phyloP scores from a whole-genome alignment of 1,284 basidiomycete genomes.

The Papiliotrema terrestris region DNA sequence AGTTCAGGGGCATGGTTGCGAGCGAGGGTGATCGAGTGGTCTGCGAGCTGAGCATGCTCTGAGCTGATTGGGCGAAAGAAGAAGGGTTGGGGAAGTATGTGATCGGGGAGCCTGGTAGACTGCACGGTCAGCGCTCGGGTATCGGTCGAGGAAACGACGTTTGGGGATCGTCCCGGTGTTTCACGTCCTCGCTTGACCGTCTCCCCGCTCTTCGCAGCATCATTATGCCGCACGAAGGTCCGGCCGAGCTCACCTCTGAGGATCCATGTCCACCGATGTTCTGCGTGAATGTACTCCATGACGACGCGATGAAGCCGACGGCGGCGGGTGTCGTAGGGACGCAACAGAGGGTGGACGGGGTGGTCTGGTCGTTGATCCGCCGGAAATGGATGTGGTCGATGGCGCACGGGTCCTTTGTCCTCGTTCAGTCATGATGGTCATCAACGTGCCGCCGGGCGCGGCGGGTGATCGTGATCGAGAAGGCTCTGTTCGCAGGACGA shows the following conservation, averaged over 20 bases:
- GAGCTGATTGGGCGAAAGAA: conserved; percentile 27
- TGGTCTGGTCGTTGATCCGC: neutral
- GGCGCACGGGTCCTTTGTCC: conserved; percentile 2
- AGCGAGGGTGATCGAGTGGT: conserved; percentile 4
- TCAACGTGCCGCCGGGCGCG: neutral
- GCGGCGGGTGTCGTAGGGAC: neutral
- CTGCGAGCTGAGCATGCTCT: conserved; percentile 7
- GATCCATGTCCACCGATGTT: conserved; percentile 10
- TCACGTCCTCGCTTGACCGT: too few species aligned
- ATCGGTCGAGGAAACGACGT: too few species aligned
- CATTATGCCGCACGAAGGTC: too few species aligned
- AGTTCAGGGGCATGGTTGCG: conserved; percentile 1
- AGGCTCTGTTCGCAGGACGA: too few species aligned
- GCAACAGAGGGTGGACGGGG: neutral
- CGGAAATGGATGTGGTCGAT: neutral
- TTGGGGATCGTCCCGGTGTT: too few species aligned
- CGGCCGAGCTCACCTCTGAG: neutral
- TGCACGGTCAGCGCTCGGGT: conserved; percentile 1
- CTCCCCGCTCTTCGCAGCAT: too few species aligned
- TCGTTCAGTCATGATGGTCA: neutral
- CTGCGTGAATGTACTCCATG: conserved; percentile 7
- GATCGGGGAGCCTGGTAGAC: conserved; percentile 35
- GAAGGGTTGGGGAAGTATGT: conserved; percentile 45
- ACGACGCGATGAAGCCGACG: neutral
- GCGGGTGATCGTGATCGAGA: too few species aligned